Conservation (phyloP, 805 yeast genomes). For the Candida corydali region DNA sequence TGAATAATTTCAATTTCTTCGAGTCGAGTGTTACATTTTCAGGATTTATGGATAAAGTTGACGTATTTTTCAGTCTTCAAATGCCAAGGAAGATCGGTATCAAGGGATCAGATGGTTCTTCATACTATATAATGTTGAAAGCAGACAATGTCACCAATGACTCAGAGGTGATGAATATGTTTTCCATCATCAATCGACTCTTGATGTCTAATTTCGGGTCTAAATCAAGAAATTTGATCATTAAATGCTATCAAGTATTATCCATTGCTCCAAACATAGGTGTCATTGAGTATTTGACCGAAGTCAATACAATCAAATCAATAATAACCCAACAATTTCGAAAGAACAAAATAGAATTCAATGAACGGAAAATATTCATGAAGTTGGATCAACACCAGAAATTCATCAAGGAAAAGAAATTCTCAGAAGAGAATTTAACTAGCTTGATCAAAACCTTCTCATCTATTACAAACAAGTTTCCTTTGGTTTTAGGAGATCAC, state of each 20-base stretch:
- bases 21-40: slow-evolving; percentile 48
- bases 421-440: slow-evolving; percentile 12
- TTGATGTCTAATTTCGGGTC: slow-evolving; percentile 67
- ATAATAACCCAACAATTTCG: not conserved
- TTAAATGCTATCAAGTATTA: slow-evolving; percentile 81
- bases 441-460: slow-evolving; percentile 20
- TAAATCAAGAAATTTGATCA: slow-evolving; percentile 62
- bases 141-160: slow-evolving; percentile 93
- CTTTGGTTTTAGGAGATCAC: slow-evolving; percentile 83
- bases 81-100: slow-evolving; percentile 76
- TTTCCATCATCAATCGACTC: slow-evolving; percentile 77
- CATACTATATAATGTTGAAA: slow-evolving; percentile 76
- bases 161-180: slow-evolving; percentile 87
- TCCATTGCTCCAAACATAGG: slow-evolving; percentile 67
- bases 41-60: slow-evolving; percentile 63
- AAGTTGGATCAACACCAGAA: slow-evolving; percentile 31
- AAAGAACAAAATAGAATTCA: not conserved
- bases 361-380: slow-evolving; percentile 24
- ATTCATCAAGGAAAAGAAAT: slow-evolving; percentile 13
- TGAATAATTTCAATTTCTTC: slow-evolving; percentile 40
- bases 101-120: slow-evolving; percentile 72
- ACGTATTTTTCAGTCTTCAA: slow-evolving; percentile 76
- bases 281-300: not conserved
- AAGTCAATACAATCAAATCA: slow-evolving; percentile 9
- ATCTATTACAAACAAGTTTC: slow-evolving; percentile 32